Percentiles rank a stretch among this genome's conserved stretches.
Evolutionary conservation across 2,329 filamentous ascomycete genomes (phyloP).

Genomic region (Verticillium dahliae): DNA sequence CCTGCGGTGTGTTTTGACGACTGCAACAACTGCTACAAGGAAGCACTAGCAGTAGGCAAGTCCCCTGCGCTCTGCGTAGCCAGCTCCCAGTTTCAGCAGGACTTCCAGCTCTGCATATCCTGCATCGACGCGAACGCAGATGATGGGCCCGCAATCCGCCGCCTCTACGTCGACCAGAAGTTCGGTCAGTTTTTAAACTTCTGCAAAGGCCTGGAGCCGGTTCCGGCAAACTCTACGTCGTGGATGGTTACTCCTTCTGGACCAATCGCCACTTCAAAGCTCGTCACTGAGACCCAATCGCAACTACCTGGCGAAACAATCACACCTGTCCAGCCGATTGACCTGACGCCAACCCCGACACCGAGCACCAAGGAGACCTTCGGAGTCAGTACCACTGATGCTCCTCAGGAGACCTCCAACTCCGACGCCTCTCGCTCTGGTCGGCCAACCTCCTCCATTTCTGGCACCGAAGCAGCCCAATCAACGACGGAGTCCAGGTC

Average conservation of each 20-base stretch:
- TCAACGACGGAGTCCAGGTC: too few relatives aligned
- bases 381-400: neutral
- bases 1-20: slow-evolving; percentile 43
- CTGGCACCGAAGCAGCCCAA: too few relatives aligned
- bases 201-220: slow-evolving; percentile 25
- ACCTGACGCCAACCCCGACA: neutral
- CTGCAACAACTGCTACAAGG: slow-evolving; percentile 43
- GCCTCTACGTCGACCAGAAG: slow-evolving; percentile 23
- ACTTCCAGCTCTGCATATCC: slow-evolving; percentile 27
- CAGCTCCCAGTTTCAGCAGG: slow-evolving; percentile 31
- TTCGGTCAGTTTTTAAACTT: slow-evolving; percentile 38
- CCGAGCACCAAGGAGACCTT: neutral
- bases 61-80: slow-evolving; percentile 32
- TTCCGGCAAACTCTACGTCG: neutral
- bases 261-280: neutral
- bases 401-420: neutral
- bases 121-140: slow-evolving; percentile 30
- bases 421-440: neutral
- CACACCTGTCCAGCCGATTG: neutral
- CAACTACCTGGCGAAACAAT: neutral
- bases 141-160: slow-evolving; percentile 13
- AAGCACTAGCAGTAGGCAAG: slow-evolving; percentile 42
- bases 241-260: neutral
- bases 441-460: neutral
- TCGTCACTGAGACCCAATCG: neutral